These are phyloP conservation scores for Colletotrichum spinosum DNA, from an alignment of 2,329 filamentous ascomycete genomes.

Conservation along the genomic window DNA sequence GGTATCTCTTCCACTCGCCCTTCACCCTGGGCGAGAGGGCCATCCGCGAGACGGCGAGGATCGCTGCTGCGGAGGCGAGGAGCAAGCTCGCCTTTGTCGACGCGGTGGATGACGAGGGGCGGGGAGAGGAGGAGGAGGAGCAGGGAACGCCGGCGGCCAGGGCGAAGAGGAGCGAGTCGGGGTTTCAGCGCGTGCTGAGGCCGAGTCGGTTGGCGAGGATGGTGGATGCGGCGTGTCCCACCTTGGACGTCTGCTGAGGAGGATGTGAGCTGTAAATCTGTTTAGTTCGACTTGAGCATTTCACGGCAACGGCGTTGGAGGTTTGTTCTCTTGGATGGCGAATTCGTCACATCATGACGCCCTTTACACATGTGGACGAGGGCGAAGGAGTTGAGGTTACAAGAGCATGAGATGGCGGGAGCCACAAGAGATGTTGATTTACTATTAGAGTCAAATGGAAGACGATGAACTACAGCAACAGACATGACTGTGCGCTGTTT, in stretches of 20 bases:
- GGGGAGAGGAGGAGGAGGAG: conserved; percentile 2
- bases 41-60: conserved; percentile 30
- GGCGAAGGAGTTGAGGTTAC: conserved; percentile 18
- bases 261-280: too few relatives aligned
- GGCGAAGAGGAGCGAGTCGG: conserved; percentile 15
- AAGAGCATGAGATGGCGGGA: too few relatives aligned
- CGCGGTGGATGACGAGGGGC: background rate
- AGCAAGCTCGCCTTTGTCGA: conserved; percentile 22
- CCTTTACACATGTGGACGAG: background rate
- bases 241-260: conserved; percentile 24
- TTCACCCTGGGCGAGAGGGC: conserved; percentile 57
- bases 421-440: too few relatives aligned
- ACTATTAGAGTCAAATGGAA: too few relatives aligned
- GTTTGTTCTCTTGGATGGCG: background rate
- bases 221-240: conserved; percentile 12
- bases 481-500: too few relatives aligned
- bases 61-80: conserved; percentile 12
- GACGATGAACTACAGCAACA: too few relatives aligned
- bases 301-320: conserved; percentile 33
- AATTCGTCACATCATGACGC: conserved; percentile 2
- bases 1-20: conserved; percentile 64
- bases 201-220: conserved; percentile 2
- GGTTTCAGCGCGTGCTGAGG: conserved; percentile 7
- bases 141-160: background rate
- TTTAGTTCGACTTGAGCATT: background rate